These are phyloP conservation scores for Blastobotrys americana DNA, from an alignment of 805 yeast species.

Conservation along the genomic window DNA sequence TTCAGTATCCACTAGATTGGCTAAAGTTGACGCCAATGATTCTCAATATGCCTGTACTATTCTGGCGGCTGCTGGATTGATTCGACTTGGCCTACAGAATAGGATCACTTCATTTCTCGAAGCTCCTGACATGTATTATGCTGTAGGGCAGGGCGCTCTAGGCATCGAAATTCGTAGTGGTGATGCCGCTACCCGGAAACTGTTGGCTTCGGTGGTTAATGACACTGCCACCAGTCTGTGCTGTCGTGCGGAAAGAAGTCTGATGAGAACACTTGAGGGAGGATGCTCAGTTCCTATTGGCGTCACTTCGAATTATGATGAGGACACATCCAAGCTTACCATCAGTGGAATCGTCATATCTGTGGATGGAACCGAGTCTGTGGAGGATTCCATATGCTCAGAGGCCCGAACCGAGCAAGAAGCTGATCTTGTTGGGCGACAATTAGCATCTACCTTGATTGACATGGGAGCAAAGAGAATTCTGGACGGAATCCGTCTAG, in stretches of 20 bases:
- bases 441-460: conserved; percentile 59
- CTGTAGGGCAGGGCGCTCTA: conserved; percentile 98
- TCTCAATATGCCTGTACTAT: conserved; percentile 65
- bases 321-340: conserved; percentile 39
- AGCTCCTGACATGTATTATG: conserved; percentile 79
- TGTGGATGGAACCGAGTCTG: conserved; percentile 70
- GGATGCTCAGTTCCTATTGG: conserved; percentile 99
- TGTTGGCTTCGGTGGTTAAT: conserved; percentile 54
- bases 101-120: conserved; percentile 69
- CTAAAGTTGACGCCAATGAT: conserved; percentile 67
- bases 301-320: conserved; percentile 54
- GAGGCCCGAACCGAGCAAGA: conserved; percentile 44
- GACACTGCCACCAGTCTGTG: conserved; percentile 60
- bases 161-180: conserved; percentile 81
- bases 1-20: conserved; percentile 67
- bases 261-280: conserved; percentile 86
- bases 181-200: conserved; percentile 50
- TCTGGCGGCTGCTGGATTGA: conserved; percentile 87
- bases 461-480: conserved; percentile 77
- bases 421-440: conserved; percentile 62
- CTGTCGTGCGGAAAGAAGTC: conserved; percentile 81
- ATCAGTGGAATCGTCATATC: conserved; percentile 72
- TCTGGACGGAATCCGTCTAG: conserved; percentile 61
- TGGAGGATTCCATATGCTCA: conserved; percentile 46
- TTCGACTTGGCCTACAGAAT: conserved; percentile 61